These are phyloP conservation scores for Candida sphagnicola DNA, from an alignment of 805 yeast genomes.

Conservation along the genomic window DNA sequence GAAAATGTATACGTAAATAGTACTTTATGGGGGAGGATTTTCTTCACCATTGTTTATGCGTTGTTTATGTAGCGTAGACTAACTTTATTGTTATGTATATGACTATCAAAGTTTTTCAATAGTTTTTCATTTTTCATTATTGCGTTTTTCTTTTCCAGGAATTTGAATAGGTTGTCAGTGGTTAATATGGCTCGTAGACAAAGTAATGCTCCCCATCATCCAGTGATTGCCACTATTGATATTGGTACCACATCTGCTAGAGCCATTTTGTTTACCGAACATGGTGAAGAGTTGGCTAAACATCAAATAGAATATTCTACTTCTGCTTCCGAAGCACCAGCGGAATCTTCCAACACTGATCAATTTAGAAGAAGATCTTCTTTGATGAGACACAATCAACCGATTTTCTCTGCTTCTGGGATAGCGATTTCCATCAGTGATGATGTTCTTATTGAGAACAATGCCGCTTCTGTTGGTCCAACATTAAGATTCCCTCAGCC, in stretches of 20 bases:
- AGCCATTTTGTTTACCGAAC: slow-evolving; percentile 70
- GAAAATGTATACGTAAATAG: no score
- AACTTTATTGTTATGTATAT: no score
- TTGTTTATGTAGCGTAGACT: no score
- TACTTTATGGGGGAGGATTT: no score
- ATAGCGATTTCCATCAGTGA: slow-evolving; percentile 58
- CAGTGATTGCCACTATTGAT: slow-evolving; percentile 69
- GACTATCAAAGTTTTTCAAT: no score
- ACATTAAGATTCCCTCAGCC: slow-evolving; percentile 76
- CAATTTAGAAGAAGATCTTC: slow-evolving; percentile 44
- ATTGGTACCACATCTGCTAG: slow-evolving; percentile 92
- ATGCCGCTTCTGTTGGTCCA: slow-evolving; percentile 51
- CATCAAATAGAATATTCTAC: slow-evolving; percentile 89
- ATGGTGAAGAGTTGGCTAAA: slow-evolving; percentile 76
- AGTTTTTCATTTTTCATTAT: not conserved
- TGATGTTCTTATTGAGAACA: slow-evolving; percentile 60
- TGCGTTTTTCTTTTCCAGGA: no score
- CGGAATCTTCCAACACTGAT: slow-evolving; percentile 36
- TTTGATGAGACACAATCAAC: slow-evolving; percentile 44
- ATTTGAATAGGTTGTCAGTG: no score
- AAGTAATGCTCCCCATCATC: slow-evolving; percentile 36
- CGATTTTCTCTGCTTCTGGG: slow-evolving; percentile 73
- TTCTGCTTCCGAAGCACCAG: slow-evolving; percentile 55
- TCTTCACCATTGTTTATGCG: no score
- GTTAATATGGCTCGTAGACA: slow-evolving; percentile 38